Evolutionary conservation across 225 moss, liverwort and hornwort genomes (phyloP).

Genomic region (Sphagnum tenellum): DNA sequence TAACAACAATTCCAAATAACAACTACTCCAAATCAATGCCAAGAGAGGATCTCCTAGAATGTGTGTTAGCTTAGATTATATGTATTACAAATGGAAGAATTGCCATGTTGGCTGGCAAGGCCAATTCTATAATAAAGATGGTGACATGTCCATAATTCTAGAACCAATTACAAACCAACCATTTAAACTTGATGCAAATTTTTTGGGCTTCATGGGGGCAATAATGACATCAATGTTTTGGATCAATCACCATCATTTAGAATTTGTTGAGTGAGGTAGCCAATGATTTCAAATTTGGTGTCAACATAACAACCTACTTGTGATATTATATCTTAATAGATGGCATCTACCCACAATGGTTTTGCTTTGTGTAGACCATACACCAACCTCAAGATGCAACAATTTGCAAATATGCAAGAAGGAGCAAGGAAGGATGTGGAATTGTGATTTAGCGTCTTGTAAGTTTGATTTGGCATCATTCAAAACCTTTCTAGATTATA

Average conservation of each 20-base stretch:
- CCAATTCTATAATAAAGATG: not conserved
- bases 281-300: not conserved
- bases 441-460: not conserved
- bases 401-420: constrained; percentile 1
- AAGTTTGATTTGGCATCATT: not conserved
- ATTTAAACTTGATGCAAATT: not conserved
- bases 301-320: not conserved
- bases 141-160: not conserved
- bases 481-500: not conserved
- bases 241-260: not conserved
- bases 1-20: not conserved
- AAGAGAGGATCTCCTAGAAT: not conserved
- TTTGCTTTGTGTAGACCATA: not conserved
- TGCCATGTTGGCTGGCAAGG: not conserved
- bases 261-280: not conserved
- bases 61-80: not conserved
- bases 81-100: constrained; percentile 3
- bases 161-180: not conserved
- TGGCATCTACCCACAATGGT: constrained; percentile 3
- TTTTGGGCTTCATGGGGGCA: not conserved
- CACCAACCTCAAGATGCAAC: not conserved
- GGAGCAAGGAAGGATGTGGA: not conserved
- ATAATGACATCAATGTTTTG: constrained; percentile 5
- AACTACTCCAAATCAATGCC: not conserved
- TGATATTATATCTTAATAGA: not conserved